phyloP scores from a whole-genome alignment of 169 alveolate genomes.

The Eimeria acervulina region DNA sequence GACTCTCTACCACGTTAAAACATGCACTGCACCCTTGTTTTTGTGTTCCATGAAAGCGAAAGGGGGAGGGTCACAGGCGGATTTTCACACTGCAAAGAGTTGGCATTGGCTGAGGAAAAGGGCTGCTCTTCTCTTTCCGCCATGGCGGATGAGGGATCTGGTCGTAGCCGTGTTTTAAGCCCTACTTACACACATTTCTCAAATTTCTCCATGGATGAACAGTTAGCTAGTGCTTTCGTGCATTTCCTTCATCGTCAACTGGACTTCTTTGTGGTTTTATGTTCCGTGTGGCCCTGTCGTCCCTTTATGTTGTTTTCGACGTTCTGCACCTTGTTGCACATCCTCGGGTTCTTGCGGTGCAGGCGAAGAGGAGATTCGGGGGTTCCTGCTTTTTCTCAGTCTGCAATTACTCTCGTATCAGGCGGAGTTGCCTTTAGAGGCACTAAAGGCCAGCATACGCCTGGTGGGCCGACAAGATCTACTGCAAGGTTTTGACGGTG shows the following conservation, averaged over 20 bases:
- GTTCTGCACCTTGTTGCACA: not conserved
- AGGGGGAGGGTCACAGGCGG: not conserved
- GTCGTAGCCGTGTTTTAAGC: not conserved
- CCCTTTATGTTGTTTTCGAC: not conserved
- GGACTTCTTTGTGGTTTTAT: not conserved
- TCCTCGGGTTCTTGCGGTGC: not conserved
- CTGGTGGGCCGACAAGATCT: constrained; percentile 59
- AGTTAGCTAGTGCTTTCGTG: not conserved
- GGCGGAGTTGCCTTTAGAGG: constrained; percentile 47
- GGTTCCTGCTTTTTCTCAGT: constrained; percentile 51
- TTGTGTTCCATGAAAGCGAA: not conserved
- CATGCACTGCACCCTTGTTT: not conserved
- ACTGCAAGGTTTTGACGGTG: constrained; percentile 60
- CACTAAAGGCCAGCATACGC: constrained; percentile 17
- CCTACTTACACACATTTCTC: not conserved
- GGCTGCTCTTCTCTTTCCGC: not conserved
- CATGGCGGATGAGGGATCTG: not conserved
- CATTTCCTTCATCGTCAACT: not conserved
- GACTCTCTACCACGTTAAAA: not conserved
- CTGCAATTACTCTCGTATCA: constrained; percentile 22
- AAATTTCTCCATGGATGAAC: not conserved
- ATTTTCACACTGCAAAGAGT: not conserved
- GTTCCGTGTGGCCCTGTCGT: not conserved
- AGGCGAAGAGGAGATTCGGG: constrained; percentile 70
- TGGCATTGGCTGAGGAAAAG: not conserved